phyloP scores from a whole-genome alignment of 2,329 filamentous ascomycete species.

The Cladosporium austrohemisphaericum region DNA sequence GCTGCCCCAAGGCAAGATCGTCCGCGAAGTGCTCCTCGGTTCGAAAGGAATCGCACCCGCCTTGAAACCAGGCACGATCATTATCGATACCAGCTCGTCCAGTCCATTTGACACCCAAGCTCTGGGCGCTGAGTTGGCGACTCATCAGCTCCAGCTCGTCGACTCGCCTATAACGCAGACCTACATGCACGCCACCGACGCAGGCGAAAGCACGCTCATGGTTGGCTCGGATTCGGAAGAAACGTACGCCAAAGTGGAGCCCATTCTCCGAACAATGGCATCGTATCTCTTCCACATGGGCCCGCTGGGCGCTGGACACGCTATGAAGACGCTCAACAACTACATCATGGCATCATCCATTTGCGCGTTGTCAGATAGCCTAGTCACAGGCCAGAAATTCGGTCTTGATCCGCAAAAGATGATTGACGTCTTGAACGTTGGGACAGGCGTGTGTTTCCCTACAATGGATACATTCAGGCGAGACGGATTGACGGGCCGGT shows the following conservation, averaged over 20 bases:
- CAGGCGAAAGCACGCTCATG: constrained; percentile 35
- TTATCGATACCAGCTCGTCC: constrained; percentile 36
- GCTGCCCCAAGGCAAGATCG: constrained; percentile 36
- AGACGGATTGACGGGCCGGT: constrained; percentile 28
- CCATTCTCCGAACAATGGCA: constrained; percentile 34
- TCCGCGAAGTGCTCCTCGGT: constrained; percentile 32
- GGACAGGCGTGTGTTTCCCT: constrained; percentile 39
- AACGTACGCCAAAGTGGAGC: constrained; percentile 31
- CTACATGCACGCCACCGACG: constrained; percentile 35
- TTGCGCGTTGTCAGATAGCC: constrained; percentile 30
- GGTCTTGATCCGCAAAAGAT: constrained; percentile 37
- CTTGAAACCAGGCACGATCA: constrained; percentile 32
- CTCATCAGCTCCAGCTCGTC: constrained; percentile 31
- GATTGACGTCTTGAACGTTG: constrained; percentile 42
- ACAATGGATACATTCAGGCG: constrained; percentile 30
- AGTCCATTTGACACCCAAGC: constrained; percentile 35
- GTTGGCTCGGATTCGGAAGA: constrained; percentile 29
- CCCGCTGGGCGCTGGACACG: constrained; percentile 33
- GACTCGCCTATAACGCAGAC: constrained; percentile 38
- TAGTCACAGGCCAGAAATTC: constrained; percentile 35
- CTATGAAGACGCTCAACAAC: constrained; percentile 39
- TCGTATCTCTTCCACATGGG: constrained; percentile 37
- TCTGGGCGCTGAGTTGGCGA: constrained; percentile 31
- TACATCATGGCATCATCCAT: constrained; percentile 36
- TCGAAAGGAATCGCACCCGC: constrained; percentile 28